phyloP scores from a whole-genome alignment of 345 rosid species.

The Punica granatum region DNA sequence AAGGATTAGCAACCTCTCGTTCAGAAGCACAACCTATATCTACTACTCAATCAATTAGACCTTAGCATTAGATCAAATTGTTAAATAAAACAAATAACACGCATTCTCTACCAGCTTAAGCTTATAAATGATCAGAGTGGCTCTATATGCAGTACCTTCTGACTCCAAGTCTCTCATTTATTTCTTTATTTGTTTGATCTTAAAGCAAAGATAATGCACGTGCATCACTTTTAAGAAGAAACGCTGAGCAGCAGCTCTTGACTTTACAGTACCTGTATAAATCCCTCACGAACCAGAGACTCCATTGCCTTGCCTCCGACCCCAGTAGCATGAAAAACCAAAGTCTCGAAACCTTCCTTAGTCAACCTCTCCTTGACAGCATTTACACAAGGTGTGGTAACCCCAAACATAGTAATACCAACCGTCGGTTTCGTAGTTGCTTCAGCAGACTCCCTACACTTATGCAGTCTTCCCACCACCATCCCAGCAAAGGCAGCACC shows the following conservation, averaged over 20 bases:
- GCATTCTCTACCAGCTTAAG: neutral
- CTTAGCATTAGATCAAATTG: neutral
- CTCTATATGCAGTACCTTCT: neutral
- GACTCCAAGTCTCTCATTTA: neutral
- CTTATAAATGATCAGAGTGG: neutral
- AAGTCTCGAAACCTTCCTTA: conserved; percentile 67
- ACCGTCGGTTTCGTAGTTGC: conserved; percentile 35
- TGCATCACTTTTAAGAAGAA: neutral
- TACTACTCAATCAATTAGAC: neutral
- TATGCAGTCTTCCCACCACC: conserved; percentile 56
- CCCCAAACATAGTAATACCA: conserved; percentile 94
- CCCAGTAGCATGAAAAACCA: conserved; percentile 94
- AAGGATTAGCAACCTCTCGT: neutral
- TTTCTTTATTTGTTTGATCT: neutral
- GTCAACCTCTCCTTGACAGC: conserved; percentile 56
- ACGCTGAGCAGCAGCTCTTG: neutral
- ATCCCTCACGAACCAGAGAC: conserved; percentile 65
- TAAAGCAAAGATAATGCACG: neutral
- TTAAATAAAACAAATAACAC: neutral
- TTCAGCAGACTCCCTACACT: conserved; percentile 7
- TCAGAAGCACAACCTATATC: neutral
- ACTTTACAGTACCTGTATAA: conserved; percentile 56
- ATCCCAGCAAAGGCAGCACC: conserved; percentile 90
- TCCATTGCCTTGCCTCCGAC: conserved; percentile 96
- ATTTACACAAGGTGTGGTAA: conserved; percentile 77